A percentile compares a stretch with the other conserved stretches of the same genome.
phyloP scores from a whole-genome alignment of 306 rosid genomes.

The Boehmeria nivea region DNA sequence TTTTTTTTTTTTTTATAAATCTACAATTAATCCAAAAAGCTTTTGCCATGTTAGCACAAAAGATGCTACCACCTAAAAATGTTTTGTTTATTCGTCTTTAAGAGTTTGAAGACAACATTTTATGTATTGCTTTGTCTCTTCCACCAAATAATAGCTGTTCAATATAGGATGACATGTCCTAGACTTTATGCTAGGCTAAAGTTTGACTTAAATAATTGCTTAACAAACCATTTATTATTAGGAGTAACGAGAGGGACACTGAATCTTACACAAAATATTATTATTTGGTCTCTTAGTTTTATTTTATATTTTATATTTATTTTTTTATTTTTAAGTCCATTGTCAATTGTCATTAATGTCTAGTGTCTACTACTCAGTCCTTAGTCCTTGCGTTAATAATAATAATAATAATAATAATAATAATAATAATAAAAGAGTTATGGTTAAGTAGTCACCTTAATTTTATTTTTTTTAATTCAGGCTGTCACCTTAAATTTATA shows the following conservation, averaged over 20 bases:
- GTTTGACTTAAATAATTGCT: constrained; percentile 8
- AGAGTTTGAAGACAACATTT: neutral
- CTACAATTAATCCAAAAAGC: neutral
- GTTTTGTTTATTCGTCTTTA: neutral
- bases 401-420: too few species aligned
- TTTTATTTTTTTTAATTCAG: too few species aligned
- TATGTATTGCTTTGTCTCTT: constrained; percentile 2
- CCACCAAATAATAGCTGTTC: constrained; percentile 1
- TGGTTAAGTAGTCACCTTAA: too few species aligned
- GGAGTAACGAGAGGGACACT: neutral
- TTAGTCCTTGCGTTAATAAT: too few species aligned
- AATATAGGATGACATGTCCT: neutral
- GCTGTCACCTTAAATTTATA: too few species aligned
- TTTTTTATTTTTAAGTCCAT: too few species aligned
- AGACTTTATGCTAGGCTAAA: neutral
- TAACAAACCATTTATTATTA: neutral
- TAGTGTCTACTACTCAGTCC: neutral
- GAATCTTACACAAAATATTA: neutral
- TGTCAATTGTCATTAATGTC: neutral
- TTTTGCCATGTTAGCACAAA: constrained; percentile 1
- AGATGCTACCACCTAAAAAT: neutral
- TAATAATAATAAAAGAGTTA: too few species aligned
- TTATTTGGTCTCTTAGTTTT: neutral
- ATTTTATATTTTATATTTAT: neutral
- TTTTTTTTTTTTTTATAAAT: too few species aligned